Evolutionary conservation across 1,284 basidiomycete species (phyloP).

Genomic region (Coniferiporia sulphurascens): DNA sequence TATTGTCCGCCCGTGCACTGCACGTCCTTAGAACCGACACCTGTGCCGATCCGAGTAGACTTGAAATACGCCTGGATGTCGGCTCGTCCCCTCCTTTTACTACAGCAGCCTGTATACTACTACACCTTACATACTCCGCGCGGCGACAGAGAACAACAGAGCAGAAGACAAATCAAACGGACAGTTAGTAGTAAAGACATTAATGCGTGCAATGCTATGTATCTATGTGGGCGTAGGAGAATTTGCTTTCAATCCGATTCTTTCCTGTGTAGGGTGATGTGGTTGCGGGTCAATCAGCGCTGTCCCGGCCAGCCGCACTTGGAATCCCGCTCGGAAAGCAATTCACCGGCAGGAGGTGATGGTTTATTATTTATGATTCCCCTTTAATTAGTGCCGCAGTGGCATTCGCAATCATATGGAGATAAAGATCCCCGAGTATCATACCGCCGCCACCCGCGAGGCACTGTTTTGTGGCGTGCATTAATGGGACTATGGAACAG

Average conservation of each 20-base stretch:
- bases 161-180: slow-evolving; percentile 12
- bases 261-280: background rate
- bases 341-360: too few species aligned
- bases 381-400: too few species aligned
- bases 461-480: too few species aligned
- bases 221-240: slow-evolving; percentile 5
- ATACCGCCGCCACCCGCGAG: too few species aligned
- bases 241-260: background rate
- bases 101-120: slow-evolving; percentile 17
- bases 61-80: background rate
- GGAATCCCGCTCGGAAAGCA: too few species aligned
- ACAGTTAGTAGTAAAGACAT: slow-evolving; percentile 17
- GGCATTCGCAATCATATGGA: too few species aligned
- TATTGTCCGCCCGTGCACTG: background rate
- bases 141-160: slow-evolving; percentile 1
- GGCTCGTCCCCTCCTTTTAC: slow-evolving; percentile 13
- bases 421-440: too few species aligned
- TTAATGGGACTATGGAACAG: too few species aligned
- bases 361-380: too few species aligned
- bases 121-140: slow-evolving; percentile 11
- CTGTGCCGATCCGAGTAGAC: slow-evolving; percentile 8
- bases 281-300: too few species aligned
- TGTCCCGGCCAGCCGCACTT: too few species aligned
- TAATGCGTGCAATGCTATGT: slow-evolving; percentile 10
- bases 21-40: slow-evolving; percentile 3